A percentile compares a stretch with the other conserved stretches of the same genome.
Evolutionary conservation across 2,329 filamentous ascomycete genomes (phyloP).

Genomic region (Alternaria dauci): DNA sequence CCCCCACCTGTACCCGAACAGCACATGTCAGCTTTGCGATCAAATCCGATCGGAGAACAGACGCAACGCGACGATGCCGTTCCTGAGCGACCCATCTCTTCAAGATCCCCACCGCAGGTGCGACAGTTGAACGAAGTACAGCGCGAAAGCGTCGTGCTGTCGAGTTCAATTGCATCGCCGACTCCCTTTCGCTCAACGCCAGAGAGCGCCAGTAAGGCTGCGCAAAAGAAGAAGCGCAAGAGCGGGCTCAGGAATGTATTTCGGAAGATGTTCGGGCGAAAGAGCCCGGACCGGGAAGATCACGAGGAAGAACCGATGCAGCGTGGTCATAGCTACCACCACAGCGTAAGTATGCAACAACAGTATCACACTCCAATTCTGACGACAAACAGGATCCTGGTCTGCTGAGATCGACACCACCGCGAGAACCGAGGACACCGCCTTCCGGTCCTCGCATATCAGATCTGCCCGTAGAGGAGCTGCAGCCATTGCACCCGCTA

Average conservation of each 20-base stretch:
- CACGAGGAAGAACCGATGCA: conserved; percentile 29
- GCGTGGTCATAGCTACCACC: conserved; percentile 45
- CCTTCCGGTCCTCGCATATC: conserved; percentile 43
- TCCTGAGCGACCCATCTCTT: conserved; percentile 13
- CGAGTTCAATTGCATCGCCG: conserved; percentile 33
- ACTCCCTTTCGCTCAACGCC: conserved; percentile 42
- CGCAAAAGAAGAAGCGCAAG: conserved; percentile 47
- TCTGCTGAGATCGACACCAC: conserved; percentile 34
- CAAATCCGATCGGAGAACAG: conserved; percentile 21
- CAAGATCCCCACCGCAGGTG: conserved; percentile 31
- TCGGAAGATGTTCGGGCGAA: conserved; percentile 51
- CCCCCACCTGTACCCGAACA: conserved; percentile 23
- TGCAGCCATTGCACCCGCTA: conserved; percentile 46
- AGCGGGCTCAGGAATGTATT: conserved; percentile 49
- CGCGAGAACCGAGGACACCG: conserved; percentile 28
- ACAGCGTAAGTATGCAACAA: conserved; percentile 39
- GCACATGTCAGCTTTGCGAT: conserved; percentile 17
- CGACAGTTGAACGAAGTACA: conserved; percentile 37
- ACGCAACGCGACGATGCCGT: conserved; percentile 15
- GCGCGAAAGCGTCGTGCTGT: conserved; percentile 36
- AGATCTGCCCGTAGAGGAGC: conserved; percentile 43
- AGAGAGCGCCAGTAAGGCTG: conserved; percentile 36
- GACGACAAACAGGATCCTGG: conserved; percentile 41
- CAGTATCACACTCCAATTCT: conserved; percentile 8
- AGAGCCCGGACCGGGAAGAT: conserved; percentile 38